Percentiles rank a stretch among this genome's conserved stretches.
Conservation (phyloP, 306 rosid genomes). For the Comarum palustre region DNA sequence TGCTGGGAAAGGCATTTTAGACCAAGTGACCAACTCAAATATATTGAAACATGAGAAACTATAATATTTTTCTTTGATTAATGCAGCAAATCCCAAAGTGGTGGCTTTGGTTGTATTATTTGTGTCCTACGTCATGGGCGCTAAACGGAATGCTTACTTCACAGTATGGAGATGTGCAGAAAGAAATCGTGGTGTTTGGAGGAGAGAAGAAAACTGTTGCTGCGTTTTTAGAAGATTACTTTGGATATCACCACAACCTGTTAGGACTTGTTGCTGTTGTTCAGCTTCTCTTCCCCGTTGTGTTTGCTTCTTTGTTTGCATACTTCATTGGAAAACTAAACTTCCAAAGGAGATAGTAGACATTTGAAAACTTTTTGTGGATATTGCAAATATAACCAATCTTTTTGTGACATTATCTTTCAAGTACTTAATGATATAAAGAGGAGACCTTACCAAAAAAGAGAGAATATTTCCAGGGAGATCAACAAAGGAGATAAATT, state of each 20-base stretch:
- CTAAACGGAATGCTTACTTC: slow-evolving; percentile 59
- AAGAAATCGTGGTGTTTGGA: slow-evolving; percentile 37
- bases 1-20: not conserved
- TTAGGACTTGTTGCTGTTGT: slow-evolving; percentile 41
- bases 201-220: slow-evolving; percentile 40
- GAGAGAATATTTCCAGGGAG: no score
- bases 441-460: no score
- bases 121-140: slow-evolving; percentile 59
- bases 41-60: not conserved
- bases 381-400: not conserved
- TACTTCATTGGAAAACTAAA: slow-evolving; percentile 45
- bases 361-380: slow-evolving; percentile 2
- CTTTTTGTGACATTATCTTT: no score
- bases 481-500: no score
- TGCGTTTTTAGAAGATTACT: slow-evolving; percentile 49
- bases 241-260: slow-evolving; percentile 43
- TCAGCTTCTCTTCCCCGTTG: slow-evolving; percentile 37
- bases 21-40: not conserved
- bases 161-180: slow-evolving; percentile 50
- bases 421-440: no score
- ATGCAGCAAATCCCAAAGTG: slow-evolving; percentile 67
- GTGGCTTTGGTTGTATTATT: slow-evolving; percentile 69
- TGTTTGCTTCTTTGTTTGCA: slow-evolving; percentile 46
- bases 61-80: slow-evolving; percentile 20
- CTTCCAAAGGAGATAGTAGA: slow-evolving; percentile 51